Evolutionary conservation across 768 basidiomycete species (phyloP), one percentile per base, ranked within the genome.

Genomic region (Lentinula sp.): DNA sequence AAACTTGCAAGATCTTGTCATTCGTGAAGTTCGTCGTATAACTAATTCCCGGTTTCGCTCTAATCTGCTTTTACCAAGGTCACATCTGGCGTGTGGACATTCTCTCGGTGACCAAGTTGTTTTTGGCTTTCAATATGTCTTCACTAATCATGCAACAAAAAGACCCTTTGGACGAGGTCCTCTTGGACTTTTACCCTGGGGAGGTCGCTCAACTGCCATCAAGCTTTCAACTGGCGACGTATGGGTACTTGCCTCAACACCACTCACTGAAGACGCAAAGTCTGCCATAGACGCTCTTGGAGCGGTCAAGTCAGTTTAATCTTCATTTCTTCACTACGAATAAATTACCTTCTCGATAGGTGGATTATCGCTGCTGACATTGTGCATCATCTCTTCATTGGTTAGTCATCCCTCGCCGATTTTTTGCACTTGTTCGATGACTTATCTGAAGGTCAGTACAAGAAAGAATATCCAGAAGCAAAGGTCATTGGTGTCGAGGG

Each of bases 191-290:
- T 66, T 92, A 15, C 90, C 91, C 3, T 74, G 94, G 33, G 94
- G 94, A 1, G 92, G 93, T 18, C 78, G 94, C 49, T 87, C 91
- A 6, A 95, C 93, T 0, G 94, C 92, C 0, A 77, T 95, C 66
- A 84, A 80, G 71, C 77, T 95, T 23, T 72, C 73, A 42, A 79
- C 81, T 54, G 85, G 87, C 41, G 85, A 82, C 12, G 85, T 95
- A 32, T 95, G 91, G 85, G 78, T 94, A 12, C 76, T 93, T n/a
- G 92, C 90, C 0, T 93, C 91, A 0, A 88, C 88, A 7, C 88
- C 90, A 0, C 74, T 91, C 57, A 81, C 83, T 41, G 74, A 75
- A 2, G 84, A 84, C 32, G 93, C 91, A 2, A 87, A 86, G 68
- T 61, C 72, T 3, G 85, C 81, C 49, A 71, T 93, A 8, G 77